Percentiles rank a stretch among this genome's conserved stretches.
phyloP scores from a whole-genome alignment of 164 flowering plant species.

The Sedum album region DNA sequence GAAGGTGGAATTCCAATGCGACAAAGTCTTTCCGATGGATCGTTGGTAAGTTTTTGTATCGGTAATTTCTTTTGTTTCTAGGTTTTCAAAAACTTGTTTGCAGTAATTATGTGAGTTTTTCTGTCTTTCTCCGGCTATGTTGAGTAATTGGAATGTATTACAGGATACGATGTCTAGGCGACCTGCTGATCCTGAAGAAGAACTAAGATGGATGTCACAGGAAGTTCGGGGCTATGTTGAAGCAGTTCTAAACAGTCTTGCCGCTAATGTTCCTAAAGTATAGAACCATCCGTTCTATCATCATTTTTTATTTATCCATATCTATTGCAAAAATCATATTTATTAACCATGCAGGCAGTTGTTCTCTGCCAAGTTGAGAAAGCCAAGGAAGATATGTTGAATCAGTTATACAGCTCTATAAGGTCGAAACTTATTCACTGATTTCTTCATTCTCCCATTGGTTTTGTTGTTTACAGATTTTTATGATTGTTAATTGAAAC shows the following conservation, averaged over 20 bases:
- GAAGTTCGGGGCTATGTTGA: slow-evolving; percentile 99
- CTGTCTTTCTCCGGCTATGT: not conserved
- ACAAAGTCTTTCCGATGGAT: slow-evolving; percentile 94
- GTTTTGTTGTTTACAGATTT: not conserved
- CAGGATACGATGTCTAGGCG: slow-evolving; percentile 93
- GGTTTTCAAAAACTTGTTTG: not conserved
- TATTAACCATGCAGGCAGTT: slow-evolving; percentile 58
- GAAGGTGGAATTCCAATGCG: slow-evolving; percentile 56
- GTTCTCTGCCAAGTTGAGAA: slow-evolving; percentile 99
- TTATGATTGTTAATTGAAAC: not conserved
- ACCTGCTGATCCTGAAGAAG: slow-evolving; percentile 99
- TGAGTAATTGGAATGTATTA: not conserved
- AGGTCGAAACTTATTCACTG: slow-evolving; percentile 35
- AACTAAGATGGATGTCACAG: slow-evolving; percentile 99
- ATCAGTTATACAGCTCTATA: slow-evolving; percentile 79
- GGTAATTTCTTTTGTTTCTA: not conserved
- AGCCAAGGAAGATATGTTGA: slow-evolving; percentile 98
- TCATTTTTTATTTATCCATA: not conserved
- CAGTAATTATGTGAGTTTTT: not conserved
- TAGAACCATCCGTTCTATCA: not conserved
- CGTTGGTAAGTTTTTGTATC: slow-evolving; percentile 53
- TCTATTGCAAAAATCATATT: not conserved
- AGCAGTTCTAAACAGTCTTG: slow-evolving; percentile 95
- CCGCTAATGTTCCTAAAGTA: slow-evolving; percentile 96
- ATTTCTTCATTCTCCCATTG: not conserved